phyloP scores from a whole-genome alignment of 352 stramenopile genomes.

The Peronospora destructor region DNA sequence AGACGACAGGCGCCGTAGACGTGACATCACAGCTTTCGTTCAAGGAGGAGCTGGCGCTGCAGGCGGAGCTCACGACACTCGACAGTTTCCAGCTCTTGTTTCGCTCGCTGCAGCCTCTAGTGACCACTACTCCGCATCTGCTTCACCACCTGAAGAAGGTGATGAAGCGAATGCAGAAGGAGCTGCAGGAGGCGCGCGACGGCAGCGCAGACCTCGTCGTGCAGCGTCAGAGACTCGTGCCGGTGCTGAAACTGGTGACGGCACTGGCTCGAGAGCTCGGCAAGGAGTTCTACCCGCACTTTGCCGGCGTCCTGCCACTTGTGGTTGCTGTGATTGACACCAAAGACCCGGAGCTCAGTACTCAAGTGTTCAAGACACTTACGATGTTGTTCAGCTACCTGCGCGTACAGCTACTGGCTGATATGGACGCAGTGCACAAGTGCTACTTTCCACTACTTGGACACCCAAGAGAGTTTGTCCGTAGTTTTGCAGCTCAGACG shows the following conservation, averaged over 20 bases:
- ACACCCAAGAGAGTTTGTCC: slow-evolving; percentile 78
- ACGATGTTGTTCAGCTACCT: slow-evolving; percentile 87
- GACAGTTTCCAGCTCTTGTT: slow-evolving; percentile 73
- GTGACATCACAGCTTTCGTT: slow-evolving; percentile 61
- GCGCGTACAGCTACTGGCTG: slow-evolving; percentile 68
- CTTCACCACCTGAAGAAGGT: slow-evolving; percentile 77
- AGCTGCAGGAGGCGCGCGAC: slow-evolving; percentile 41
- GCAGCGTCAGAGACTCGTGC: slow-evolving; percentile 60
- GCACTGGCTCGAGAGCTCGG: slow-evolving; percentile 74
- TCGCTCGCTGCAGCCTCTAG: slow-evolving; percentile 61
- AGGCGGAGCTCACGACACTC: slow-evolving; percentile 79
- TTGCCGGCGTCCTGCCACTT: slow-evolving; percentile 47
- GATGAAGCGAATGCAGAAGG: slow-evolving; percentile 45
- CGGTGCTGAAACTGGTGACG: slow-evolving; percentile 76
- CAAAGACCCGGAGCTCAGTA: slow-evolving; percentile 85
- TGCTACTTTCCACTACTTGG: slow-evolving; percentile 87
- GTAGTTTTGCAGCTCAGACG: slow-evolving; percentile 86
- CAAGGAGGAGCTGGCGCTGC: slow-evolving; percentile 70
- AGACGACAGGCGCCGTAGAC: slow-evolving; percentile 61
- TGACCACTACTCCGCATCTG: slow-evolving; percentile 77
- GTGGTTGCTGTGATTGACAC: slow-evolving; percentile 78
- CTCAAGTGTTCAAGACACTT: slow-evolving; percentile 88
- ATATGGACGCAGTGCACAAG: slow-evolving; percentile 87
- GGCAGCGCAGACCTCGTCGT: slow-evolving; percentile 36
- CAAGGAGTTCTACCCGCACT: slow-evolving; percentile 85